Evolutionary conservation across 805 yeast species (phyloP), one percentile per base, ranked within the genome.

Genomic region (Yamadazyma ubonensis): DNA sequence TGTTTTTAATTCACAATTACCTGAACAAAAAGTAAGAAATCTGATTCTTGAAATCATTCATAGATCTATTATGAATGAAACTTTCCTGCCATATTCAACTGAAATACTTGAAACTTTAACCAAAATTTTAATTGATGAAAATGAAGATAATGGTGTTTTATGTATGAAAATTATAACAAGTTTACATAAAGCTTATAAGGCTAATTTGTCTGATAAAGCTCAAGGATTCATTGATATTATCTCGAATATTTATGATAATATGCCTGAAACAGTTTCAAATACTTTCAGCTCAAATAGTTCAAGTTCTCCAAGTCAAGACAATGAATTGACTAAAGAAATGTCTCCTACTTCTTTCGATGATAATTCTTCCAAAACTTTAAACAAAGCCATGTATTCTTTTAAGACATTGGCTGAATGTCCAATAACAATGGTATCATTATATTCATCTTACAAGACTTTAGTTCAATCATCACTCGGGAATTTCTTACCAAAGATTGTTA

Each of bases 341-440:
- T 52, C 65, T 2, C 62, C 61, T 16, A 71, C 81, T 1, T 60
- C 73, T 5, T 55, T 70, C 23, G 58, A 61, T 18, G 71, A 69
- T 12, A 67, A 70, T 22, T 74, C 71, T 6, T 46, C 70, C 2
- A 80, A 79, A 43, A 66, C 74, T 2, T 68, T 89, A 39, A 74
- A 75, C 31, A 76, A 75, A 45, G 83, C 96, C 4, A 76, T 86
- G 75, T 72, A 60, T 48, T 89, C 97, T 1, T 91, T 93, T 72
- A 90, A 89, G 57, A 87, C 91, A 10, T 73, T 93, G 44, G 86
- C 96, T 0, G 99, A 93, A 59, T 90, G 98, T 57, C 99, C 99
- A 7, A 91, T 93, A 28, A 89, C 96, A 3, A 85, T 93, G 82
- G 99, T 93, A 3, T 80, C 96, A 6, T 69, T 95, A 38, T 88